Percentiles rank a stretch among this genome's conserved stretches.
Evolutionary conservation across 768 basidiomycete species (phyloP).

Genomic region (Macrolepiota dolichaula): DNA sequence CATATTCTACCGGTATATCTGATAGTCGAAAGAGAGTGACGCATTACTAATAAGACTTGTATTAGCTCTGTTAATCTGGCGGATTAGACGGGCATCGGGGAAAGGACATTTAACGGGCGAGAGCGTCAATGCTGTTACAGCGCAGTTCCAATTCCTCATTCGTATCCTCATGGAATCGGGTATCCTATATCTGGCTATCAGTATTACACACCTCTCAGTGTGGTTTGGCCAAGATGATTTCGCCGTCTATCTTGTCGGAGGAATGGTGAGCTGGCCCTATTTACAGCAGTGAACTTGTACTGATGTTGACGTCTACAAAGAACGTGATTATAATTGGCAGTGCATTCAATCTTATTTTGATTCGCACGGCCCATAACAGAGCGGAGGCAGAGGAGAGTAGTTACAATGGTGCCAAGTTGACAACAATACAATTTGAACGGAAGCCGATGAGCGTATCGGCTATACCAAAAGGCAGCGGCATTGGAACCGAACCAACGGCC

Average conservation of each 20-base stretch:
- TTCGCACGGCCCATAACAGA: neutral
- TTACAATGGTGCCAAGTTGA: neutral
- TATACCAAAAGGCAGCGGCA: neutral
- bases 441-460: neutral
- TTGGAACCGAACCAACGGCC: no score
- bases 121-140: neutral
- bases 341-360: neutral
- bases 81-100: neutral
- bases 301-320: neutral
- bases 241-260: neutral
- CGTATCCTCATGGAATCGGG: neutral
- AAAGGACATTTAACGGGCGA: neutral
- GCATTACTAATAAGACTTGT: neutral
- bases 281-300: neutral
- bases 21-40: neutral
- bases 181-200: neutral
- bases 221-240: constrained; percentile 1
- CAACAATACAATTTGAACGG: neutral
- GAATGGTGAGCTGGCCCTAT: neutral
- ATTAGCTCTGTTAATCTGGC: neutral
- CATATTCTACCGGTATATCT: constrained; percentile 9
- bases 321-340: neutral
- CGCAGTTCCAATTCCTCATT: neutral
- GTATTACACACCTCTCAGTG: neutral
- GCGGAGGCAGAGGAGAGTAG: neutral